These are phyloP conservation scores for Teunomyces tritomae DNA, from an alignment of 805 yeast species.

Conservation along the genomic window DNA sequence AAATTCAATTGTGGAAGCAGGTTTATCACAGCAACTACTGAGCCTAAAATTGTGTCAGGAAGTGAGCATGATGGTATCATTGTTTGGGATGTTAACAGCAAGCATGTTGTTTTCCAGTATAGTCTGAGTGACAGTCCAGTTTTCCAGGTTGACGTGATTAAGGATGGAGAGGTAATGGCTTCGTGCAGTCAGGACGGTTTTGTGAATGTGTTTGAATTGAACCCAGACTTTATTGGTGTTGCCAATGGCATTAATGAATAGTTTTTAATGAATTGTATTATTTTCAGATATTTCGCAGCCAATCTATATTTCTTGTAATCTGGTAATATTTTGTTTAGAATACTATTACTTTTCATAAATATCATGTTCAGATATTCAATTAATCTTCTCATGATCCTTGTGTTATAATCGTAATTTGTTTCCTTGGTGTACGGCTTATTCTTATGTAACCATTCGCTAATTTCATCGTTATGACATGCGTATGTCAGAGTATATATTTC, in stretches of 20 bases:
- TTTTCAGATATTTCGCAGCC: background rate
- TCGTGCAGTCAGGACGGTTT: slow-evolving; percentile 24
- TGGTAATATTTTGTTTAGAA: background rate
- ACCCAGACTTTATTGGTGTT: slow-evolving; percentile 7
- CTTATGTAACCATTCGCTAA: too few species aligned
- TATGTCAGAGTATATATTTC: too few species aligned
- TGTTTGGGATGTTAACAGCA: slow-evolving; percentile 68
- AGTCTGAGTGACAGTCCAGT: slow-evolving; percentile 26
- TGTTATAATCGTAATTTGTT: too few species aligned
- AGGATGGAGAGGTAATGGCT: slow-evolving; percentile 36
- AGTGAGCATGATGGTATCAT: slow-evolving; percentile 52
- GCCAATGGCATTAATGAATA: background rate
- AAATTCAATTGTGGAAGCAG: slow-evolving; percentile 52
- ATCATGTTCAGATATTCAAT: too few species aligned
- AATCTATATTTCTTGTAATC: background rate
- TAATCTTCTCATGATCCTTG: too few species aligned
- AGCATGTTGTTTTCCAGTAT: slow-evolving; percentile 39
- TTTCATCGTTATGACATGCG: too few species aligned
- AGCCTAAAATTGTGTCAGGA: slow-evolving; percentile 56
- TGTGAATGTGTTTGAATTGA: slow-evolving; percentile 20
- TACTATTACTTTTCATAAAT: too few species aligned
- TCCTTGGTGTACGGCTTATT: too few species aligned
- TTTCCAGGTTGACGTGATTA: slow-evolving; percentile 39
- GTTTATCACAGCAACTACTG: slow-evolving; percentile 41
- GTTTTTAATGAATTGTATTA: background rate